Conservation (phyloP, 2,329 filamentous ascomycete genomes). For the Ceratocystis lukuohia region DNA sequence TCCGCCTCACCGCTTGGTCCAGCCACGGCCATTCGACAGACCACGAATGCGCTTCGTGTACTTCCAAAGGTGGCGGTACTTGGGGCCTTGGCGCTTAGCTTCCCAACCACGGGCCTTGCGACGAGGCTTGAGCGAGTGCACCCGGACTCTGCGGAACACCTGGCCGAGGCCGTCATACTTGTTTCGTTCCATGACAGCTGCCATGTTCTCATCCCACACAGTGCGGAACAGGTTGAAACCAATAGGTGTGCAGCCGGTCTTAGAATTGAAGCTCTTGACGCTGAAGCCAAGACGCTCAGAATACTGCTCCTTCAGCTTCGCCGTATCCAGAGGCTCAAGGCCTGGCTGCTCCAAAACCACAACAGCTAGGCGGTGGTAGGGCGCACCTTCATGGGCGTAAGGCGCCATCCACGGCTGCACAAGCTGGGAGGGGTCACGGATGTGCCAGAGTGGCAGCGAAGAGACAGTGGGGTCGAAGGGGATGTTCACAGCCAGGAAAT, state of each 20-base stretch:
- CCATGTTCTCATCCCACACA: slow-evolving; percentile 78
- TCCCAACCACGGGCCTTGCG: slow-evolving; percentile 52
- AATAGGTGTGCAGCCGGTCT: slow-evolving; percentile 55
- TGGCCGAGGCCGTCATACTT: slow-evolving; percentile 63
- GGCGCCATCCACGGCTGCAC: slow-evolving; percentile 73
- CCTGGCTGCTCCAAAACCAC: slow-evolving; percentile 70
- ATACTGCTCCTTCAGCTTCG: slow-evolving; percentile 41
- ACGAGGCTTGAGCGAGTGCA: slow-evolving; percentile 52
- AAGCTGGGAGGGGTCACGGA: slow-evolving; percentile 50
- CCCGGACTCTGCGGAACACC: slow-evolving; percentile 70
- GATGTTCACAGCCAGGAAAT: slow-evolving; percentile 66
- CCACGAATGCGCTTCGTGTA: slow-evolving; percentile 46
- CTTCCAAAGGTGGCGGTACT: slow-evolving; percentile 53
- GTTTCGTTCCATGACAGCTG: slow-evolving; percentile 71
- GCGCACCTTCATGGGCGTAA: slow-evolving; percentile 75
- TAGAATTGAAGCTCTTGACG: slow-evolving; percentile 59
- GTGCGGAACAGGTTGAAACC: slow-evolving; percentile 81
- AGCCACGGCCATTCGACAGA: slow-evolving; percentile 31
- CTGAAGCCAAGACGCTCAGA: slow-evolving; percentile 52
- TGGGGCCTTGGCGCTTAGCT: slow-evolving; percentile 49
- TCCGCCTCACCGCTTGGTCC: slow-evolving; percentile 28
- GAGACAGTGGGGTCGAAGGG: slow-evolving; percentile 40
- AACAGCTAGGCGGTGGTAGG: slow-evolving; percentile 78
- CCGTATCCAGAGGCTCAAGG: slow-evolving; percentile 44
- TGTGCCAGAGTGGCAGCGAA: slow-evolving; percentile 50